Evolutionary conservation across 2,329 filamentous ascomycete species (phyloP), one percentile per base, ranked within the genome.

Genomic region (Blumeria hordei): DNA sequence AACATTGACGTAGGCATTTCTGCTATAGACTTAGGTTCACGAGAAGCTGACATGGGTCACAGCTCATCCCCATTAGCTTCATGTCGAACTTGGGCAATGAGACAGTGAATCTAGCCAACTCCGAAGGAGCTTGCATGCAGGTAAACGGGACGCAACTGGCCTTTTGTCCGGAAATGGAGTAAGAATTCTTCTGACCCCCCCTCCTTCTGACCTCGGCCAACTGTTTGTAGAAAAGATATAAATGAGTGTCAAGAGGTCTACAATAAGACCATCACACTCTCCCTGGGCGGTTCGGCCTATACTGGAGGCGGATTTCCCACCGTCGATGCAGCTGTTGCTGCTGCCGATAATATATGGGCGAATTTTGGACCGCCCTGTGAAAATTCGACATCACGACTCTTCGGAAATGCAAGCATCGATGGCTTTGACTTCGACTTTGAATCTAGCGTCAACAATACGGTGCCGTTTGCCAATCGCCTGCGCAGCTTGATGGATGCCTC

Each of bases 351-450:
- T 18, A 68, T 88, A 56, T 88, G 83, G 83, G 70, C 75, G 53
- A 81, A 80, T 58, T 87, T 86, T 64, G 83, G 83, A 1, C 78
- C 82, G 4, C 63, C 67, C 7, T 62, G 66, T 39, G 61, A 67
- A 11, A 69, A 67, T 34, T 70, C 67, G 43, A 66, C 65, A 1
- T 69, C 69, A 7, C 76, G 84, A 8, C 83, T 83, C 1, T 87
- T 87, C 64, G 80, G 80, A 55, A 67, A 68, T 11, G 76, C 78
- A 9, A 70, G 76, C 3, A 68, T 88, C 44, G 81, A 88, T 64
- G 84, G 84, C 4, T 86, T 88, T 65, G 83, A 88, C 67, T 78
- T 87, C 59, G 83, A 88, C 65, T 80, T 87, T 58, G 83, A 87
- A 67, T 70, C 54, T 4, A 66, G 67, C 2, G 73, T 75, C 12